phyloP scores from a whole-genome alignment of 1,139 yeast species.

The Debaryomyces sp. region DNA sequence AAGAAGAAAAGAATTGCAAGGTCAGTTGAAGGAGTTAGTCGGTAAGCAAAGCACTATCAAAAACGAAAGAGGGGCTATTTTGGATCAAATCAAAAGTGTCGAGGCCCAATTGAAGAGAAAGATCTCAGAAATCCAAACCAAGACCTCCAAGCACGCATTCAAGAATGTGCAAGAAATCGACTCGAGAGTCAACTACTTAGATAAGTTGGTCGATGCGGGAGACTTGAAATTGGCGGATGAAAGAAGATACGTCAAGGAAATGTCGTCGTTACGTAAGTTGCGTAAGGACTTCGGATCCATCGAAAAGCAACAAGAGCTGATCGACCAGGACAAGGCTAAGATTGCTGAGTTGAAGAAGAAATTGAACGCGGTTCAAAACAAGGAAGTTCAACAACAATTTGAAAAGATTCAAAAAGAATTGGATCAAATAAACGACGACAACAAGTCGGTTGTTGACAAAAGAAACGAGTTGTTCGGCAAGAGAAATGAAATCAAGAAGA shows the following conservation, averaged over 20 bases:
- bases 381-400: constrained; percentile 60
- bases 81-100: constrained; percentile 71
- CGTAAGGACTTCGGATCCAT: constrained; percentile 77
- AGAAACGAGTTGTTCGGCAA: constrained; percentile 64
- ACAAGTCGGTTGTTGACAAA: constrained; percentile 68
- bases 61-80: constrained; percentile 65
- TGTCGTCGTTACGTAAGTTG: constrained; percentile 78
- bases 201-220: constrained; percentile 78
- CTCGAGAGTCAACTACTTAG: constrained; percentile 67
- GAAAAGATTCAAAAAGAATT: constrained; percentile 66
- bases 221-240: constrained; percentile 88
- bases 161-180: constrained; percentile 81
- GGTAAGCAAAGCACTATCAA: constrained; percentile 74
- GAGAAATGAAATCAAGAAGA: constrained; percentile 69
- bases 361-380: constrained; percentile 64
- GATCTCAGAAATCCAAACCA: constrained; percentile 70
- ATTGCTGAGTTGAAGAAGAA: constrained; percentile 75
- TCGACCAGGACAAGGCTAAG: constrained; percentile 80
- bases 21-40: constrained; percentile 61
- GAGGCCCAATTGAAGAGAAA: constrained; percentile 78
- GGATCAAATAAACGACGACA: constrained; percentile 59
- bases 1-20: constrained; percentile 66
- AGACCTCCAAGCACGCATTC: constrained; percentile 70
- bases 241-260: constrained; percentile 82
- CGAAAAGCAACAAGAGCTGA: constrained; percentile 73